Evolutionary conservation across 1,139 yeast species (phyloP).

Genomic region (Zygotorulaspora mrakii): DNA sequence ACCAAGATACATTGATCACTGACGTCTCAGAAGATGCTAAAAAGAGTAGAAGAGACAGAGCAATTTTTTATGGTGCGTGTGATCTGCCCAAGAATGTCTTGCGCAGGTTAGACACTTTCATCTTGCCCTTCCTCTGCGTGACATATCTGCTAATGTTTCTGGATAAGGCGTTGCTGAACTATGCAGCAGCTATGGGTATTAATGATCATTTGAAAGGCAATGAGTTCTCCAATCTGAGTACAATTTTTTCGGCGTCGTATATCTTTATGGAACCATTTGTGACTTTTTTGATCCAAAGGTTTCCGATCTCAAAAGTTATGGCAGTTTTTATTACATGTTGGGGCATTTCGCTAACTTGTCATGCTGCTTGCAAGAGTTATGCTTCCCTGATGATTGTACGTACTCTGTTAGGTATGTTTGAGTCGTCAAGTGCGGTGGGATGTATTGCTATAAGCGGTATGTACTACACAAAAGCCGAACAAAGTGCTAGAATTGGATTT

Average conservation of each 20-base stretch:
- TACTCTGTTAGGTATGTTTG: conserved; percentile 53
- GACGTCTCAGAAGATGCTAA: conserved; percentile 6
- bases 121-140: conserved; percentile 46
- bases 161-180: conserved; percentile 48
- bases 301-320: conserved; percentile 52
- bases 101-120: conserved; percentile 43
- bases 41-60: conserved; percentile 7
- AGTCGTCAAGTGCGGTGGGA: conserved; percentile 56
- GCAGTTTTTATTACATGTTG: conserved; percentile 46
- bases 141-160: conserved; percentile 49
- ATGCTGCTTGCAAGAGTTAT: conserved; percentile 47
- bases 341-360: conserved; percentile 51
- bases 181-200: conserved; percentile 53
- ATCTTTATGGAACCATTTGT: conserved; percentile 56
- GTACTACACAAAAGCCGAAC: conserved; percentile 53
- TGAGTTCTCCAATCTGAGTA: conserved; percentile 54
- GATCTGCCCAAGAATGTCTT: conserved; percentile 31
- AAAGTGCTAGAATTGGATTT: conserved; percentile 49
- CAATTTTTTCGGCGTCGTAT: conserved; percentile 52
- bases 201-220: conserved; percentile 41
- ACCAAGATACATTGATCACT: conserved; percentile 6
- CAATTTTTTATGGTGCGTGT: conserved; percentile 26
- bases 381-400: conserved; percentile 50
- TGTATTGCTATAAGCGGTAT: conserved; percentile 54
- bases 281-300: conserved; percentile 48